A percentile compares a stretch with the other conserved stretches of the same genome.
phyloP scores from a whole-genome alignment of 2,329 filamentous ascomycete species.

The Ophiostoma sp. region DNA sequence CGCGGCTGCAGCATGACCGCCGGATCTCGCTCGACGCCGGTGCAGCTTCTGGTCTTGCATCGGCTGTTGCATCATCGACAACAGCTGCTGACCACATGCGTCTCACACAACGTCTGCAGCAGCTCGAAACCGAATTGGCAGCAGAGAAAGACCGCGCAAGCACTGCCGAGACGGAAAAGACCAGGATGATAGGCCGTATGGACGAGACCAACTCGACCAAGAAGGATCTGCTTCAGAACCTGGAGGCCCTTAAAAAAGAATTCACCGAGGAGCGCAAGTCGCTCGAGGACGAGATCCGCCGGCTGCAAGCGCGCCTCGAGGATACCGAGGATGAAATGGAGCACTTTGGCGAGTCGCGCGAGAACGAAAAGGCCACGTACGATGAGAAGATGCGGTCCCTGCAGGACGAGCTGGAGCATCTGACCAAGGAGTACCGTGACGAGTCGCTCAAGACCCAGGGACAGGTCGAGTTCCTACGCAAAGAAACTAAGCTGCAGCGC shows the following conservation, averaged over 20 bases:
- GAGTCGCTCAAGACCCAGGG: constrained; percentile 55
- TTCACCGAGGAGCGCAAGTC: constrained; percentile 80
- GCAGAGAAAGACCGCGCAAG: constrained; percentile 64
- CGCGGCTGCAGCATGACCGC: constrained; percentile 41
- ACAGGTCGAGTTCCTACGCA: constrained; percentile 58
- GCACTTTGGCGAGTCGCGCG: constrained; percentile 71
- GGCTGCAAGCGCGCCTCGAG: constrained; percentile 71
- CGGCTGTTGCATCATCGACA: constrained; percentile 26
- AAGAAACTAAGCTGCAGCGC: constrained; percentile 54
- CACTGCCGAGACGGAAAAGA: constrained; percentile 63
- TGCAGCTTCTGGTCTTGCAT: not conserved
- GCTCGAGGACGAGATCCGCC: constrained; percentile 73
- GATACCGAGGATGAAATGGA: constrained; percentile 91
- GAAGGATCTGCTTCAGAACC: constrained; percentile 87
- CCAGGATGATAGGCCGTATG: constrained; percentile 61
- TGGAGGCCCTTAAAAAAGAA: constrained; percentile 85
- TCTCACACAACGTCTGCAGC: constrained; percentile 45
- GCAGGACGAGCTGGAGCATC: constrained; percentile 63
- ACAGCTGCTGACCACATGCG: constrained; percentile 30
- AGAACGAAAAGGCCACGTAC: constrained; percentile 69
- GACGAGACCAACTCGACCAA: constrained; percentile 89
- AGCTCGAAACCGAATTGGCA: constrained; percentile 44
- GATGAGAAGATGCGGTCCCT: constrained; percentile 65
- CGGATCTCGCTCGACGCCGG: constrained; percentile 44
- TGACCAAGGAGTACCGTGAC: constrained; percentile 53